Evolutionary conservation across 345 rosid species (phyloP), one percentile per base, ranked within the genome.

Genomic region (Populus davidiana): DNA sequence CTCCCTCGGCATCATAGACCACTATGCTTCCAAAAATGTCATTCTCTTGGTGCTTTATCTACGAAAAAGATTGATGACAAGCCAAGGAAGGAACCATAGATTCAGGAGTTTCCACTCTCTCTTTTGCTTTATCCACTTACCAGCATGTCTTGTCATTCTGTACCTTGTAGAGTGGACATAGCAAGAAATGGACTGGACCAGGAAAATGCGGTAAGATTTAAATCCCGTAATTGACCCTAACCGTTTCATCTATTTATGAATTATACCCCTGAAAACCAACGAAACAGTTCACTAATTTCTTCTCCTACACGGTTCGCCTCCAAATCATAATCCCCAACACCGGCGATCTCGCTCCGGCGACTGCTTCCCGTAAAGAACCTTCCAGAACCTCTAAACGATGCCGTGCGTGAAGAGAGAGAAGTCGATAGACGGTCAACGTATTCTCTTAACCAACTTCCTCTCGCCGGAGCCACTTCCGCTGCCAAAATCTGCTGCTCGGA

Each of bases 181-280:
- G 78, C 78, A 64, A 77, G n/a, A 35, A 77, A 68, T n/a, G n/a
- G 39, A 50, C 35, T 35, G 72, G 25, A n/a, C 39, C 36, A 54
- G 31, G 14, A 9, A 67, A 14, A 6, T 16, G 25, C 13, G 17
- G 7, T 47, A 43, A 47, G 0, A 20, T 33, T 69, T 18, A 5
- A 44, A 33, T 29, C 43, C 61, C 61, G 21, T 54, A 14, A 29
- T 13, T 64, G 33, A 21, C 69, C 70, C 43, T 31, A 17, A 20
- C 11, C 27, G 36, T 4, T 8, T 38, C 18, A 20, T 16, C 3
- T 78, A 27, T 79, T 79, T 76, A 71, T 64, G 23, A 31, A 6
- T 90, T 82, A 94, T 80, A 90, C 87, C 75, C 93, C 98, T 21
- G 98, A 94, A 44, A 91, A 81, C 98, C 99, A 94, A 56, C 98